These are phyloP conservation scores for Brassica cretica DNA, from an alignment of 345 rosid species.

Conservation along the genomic window DNA sequence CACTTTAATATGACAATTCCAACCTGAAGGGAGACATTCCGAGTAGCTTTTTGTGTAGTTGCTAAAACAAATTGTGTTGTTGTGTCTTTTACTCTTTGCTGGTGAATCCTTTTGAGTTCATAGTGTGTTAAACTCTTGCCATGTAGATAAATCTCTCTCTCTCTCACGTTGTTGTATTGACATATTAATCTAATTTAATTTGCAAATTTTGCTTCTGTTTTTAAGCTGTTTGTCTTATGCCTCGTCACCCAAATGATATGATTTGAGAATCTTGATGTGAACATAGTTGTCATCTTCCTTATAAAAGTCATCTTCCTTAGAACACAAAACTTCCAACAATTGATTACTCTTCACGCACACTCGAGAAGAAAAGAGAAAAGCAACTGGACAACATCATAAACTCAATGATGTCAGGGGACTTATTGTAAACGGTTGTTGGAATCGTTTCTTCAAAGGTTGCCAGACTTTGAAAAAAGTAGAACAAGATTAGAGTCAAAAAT, in stretches of 20 bases:
- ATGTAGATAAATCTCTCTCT: slow-evolving; percentile 28
- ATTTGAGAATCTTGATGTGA: background rate
- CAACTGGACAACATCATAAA: background rate
- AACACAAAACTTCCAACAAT: background rate
- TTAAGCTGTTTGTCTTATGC: background rate
- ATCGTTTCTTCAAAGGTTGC: background rate
- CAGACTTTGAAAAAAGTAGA: background rate
- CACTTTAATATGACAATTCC: slow-evolving; percentile 25
- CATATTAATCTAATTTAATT: slow-evolving; percentile 23
- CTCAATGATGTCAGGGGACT: background rate
- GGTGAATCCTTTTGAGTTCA: slow-evolving; percentile 5
- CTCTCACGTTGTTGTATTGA: slow-evolving; percentile 10
- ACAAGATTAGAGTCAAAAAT: background rate
- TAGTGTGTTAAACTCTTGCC: slow-evolving; percentile 24
- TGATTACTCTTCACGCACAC: background rate
- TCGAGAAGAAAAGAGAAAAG: background rate
- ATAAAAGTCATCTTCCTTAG: background rate
- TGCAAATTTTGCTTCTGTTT: background rate
- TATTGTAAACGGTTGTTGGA: background rate
- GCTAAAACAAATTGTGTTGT: slow-evolving; percentile 34
- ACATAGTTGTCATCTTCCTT: background rate
- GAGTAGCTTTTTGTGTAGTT: slow-evolving; percentile 35
- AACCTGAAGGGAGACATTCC: slow-evolving; percentile 19
- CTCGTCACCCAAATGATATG: background rate
- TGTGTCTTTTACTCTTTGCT: slow-evolving; percentile 30